A percentile compares a stretch with the other conserved stretches of the same genome.
Evolutionary conservation across 768 basidiomycete genomes (phyloP).

Genomic region (Collybiopsis confluens): DNA sequence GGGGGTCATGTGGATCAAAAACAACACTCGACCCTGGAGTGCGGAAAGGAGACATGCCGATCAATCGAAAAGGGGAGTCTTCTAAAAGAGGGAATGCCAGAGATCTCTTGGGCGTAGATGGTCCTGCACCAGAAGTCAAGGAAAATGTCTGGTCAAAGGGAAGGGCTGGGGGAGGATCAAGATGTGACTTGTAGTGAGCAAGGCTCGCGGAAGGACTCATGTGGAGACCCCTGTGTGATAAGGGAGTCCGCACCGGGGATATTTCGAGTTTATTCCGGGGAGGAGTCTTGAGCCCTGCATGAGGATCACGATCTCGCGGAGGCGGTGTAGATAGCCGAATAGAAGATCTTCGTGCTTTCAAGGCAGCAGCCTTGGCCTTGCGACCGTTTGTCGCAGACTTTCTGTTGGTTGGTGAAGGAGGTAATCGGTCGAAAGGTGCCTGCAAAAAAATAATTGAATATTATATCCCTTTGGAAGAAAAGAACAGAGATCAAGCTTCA

Average conservation of each 20-base stretch:
- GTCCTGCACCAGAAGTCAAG: constrained; percentile 21
- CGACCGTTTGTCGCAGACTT: constrained; percentile 16
- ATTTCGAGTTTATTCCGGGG: constrained; percentile 28
- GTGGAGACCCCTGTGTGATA: constrained; percentile 64
- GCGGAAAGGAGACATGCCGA: constrained; percentile 36
- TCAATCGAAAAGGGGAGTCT: constrained; percentile 33
- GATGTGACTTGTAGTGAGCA: constrained; percentile 62
- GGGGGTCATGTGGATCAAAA: constrained; percentile 72
- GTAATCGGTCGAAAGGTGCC: constrained; percentile 5
- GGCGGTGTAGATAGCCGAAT: constrained; percentile 22
- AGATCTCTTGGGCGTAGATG: constrained; percentile 39
- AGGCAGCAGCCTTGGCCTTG: constrained; percentile 6
- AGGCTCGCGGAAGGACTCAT: constrained; percentile 68
- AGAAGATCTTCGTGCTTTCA: background rate
- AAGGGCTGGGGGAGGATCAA: constrained; percentile 54
- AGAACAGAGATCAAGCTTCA: background rate
- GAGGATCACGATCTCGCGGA: background rate
- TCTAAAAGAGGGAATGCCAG: constrained; percentile 26
- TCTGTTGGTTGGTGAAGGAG: constrained; percentile 7
- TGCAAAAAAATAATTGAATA: background rate
- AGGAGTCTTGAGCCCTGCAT: constrained; percentile 1
- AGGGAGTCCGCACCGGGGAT: constrained; percentile 60
- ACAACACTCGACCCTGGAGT: constrained; percentile 48
- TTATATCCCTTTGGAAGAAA: no score
- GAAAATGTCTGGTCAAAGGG: constrained; percentile 40